Base-by-base conservation (phyloP, 2,329 filamentous ascomycete genomes). In the Talaromyces sp. region DNA sequence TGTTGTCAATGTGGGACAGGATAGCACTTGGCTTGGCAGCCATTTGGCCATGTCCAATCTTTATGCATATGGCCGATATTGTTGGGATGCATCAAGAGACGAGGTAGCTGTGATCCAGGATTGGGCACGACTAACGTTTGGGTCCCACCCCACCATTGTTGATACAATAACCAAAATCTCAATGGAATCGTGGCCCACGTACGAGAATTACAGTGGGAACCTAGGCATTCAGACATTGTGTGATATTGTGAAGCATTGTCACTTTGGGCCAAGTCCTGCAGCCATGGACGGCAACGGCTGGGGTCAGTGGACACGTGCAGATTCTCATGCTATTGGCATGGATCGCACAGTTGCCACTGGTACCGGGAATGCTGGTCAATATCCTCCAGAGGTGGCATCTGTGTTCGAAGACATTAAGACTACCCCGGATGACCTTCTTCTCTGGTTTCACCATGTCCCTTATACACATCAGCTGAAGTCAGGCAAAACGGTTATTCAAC, bases 361-460 rank as follows among this genome's bases (percentile, higher is more conserved):
- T 10, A 90, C 88, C 0, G 84, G 85, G 0, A 86, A 81, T 64
- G 76, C 87, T 0, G 86, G 86, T 0, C 86, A 90, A 67, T 91
- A 91, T 68, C 86, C 87, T 0, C 66, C 80, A 0, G 84, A 88
- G 62, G 72, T 91, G 0, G 83, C 84, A 0, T 70, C 76, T 2
- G 72, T 77, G 67, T 91, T 82, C 69, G 88, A 91, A 66, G 74
- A 82, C 51, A 76, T 85, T 19, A 80, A 82, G 15, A 87, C 84
- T 0, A 90, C 88, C 0, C 87, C 88, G 0, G 88, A 90, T 63
- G 78, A 90, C 25, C 76, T 91, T 1, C 72, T 91, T 2, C 77
- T 91, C 2, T 91, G 88, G 88, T 91, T 91, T 74, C 88, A 91
- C 71, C 88, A 91, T 68, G 86, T 91, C 0, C 82, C 82, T 3